These are phyloP conservation scores for Periconia macrospinosa DNA, from an alignment of 2,329 filamentous ascomycete species.

Conservation along the genomic window DNA sequence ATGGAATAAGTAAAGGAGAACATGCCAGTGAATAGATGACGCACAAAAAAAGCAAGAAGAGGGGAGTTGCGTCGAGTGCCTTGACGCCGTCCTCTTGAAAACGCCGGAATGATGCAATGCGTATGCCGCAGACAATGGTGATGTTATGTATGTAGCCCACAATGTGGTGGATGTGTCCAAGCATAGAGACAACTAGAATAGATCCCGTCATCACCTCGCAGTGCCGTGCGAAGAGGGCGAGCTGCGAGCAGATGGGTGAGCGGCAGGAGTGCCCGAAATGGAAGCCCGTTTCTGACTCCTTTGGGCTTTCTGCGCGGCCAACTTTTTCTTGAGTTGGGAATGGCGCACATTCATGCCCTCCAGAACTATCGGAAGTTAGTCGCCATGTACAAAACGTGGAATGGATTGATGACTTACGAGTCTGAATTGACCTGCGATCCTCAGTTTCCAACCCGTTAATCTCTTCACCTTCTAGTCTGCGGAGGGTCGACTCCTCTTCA, in stretches of 20 bases:
- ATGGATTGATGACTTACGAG: constrained; percentile 59
- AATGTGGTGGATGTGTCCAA: background rate
- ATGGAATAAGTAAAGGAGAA: background rate
- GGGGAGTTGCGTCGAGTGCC: constrained; percentile 4
- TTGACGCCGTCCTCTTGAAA: constrained; percentile 20
- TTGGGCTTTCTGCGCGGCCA: constrained; percentile 45
- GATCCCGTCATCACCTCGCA: constrained; percentile 15
- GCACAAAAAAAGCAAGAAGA: background rate
- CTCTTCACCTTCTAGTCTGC: constrained; percentile 50
- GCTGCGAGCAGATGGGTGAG: constrained; percentile 30
- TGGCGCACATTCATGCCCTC: constrained; percentile 50
- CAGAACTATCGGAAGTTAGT: constrained; percentile 46
- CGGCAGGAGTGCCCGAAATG: constrained; percentile 34
- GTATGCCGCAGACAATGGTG: constrained; percentile 14
- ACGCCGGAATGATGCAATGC: constrained; percentile 29
- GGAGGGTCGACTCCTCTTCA: constrained; percentile 63
- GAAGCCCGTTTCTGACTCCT: constrained; percentile 41
- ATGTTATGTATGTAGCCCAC: constrained; percentile 1
- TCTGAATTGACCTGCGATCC: constrained; percentile 72
- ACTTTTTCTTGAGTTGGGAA: constrained; percentile 48
- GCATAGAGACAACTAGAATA: too few relatives aligned
- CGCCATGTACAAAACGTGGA: background rate
- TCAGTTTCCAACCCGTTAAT: constrained; percentile 64
- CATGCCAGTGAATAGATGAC: background rate
- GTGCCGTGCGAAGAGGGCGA: constrained; percentile 37